Conservation (phyloP, 192 early-diverging fungal genomes). For the Dimargaris cristalligena region DNA sequence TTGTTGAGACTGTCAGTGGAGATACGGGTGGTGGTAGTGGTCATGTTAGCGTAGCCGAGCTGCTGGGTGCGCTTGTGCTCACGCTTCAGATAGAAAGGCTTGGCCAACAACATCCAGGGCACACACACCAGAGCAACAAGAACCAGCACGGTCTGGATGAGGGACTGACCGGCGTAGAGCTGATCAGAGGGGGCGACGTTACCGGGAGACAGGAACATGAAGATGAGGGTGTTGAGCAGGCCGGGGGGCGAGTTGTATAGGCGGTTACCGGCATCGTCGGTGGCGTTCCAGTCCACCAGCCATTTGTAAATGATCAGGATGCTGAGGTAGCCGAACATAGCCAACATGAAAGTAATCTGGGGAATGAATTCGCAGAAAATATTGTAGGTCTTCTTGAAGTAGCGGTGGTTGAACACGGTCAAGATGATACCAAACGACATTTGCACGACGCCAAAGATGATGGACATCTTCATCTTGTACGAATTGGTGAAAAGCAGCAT, state of each 20-base stretch:
- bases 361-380: conserved; percentile 83
- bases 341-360: conserved; percentile 83
- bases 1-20: conserved; percentile 26
- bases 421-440: conserved; percentile 92
- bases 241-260: conserved; percentile 68
- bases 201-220: conserved; percentile 96
- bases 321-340: conserved; percentile 90
- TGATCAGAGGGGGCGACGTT: conserved; percentile 41
- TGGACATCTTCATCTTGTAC: conserved; percentile 99
- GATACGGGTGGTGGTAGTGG: conserved; percentile 26
- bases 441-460: conserved; percentile 90
- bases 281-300: conserved; percentile 74
- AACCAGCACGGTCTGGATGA: conserved; percentile 65
- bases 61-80: conserved; percentile 62
- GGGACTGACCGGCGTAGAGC: conserved; percentile 75
- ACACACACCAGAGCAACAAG: conserved; percentile 74
- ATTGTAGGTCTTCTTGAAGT: conserved; percentile 66
- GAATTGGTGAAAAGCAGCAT: conserved; percentile 90
- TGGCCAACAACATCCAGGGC: conserved; percentile 93
- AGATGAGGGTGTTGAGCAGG: conserved; percentile 95
- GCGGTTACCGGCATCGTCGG: conserved; percentile 39
- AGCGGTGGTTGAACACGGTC: conserved; percentile 75
- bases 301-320: conserved; percentile 92
- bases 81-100: conserved; percentile 68
- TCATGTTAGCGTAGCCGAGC: conserved; percentile 56